A percentile compares a stretch with the other conserved stretches of the same genome.
phyloP scores from a whole-genome alignment of 208 protist species.

The Crithidia sp. region DNA sequence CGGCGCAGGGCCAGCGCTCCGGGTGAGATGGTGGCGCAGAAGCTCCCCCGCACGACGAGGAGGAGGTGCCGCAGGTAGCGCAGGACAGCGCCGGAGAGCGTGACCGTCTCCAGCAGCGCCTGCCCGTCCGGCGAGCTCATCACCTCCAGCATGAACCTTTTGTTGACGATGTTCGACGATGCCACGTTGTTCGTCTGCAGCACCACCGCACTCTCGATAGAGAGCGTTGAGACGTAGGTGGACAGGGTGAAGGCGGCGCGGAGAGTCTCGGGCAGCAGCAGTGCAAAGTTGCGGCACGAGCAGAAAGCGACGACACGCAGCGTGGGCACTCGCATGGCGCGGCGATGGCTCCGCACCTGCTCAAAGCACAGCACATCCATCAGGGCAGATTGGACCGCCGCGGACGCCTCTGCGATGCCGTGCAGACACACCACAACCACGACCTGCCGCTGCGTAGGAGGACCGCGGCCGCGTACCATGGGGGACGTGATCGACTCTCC shows the following conservation, averaged over 20 bases:
- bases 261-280: conserved; percentile 66
- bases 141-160: conserved; percentile 75
- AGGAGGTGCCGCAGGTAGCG: conserved; percentile 86
- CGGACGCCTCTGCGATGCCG: conserved; percentile 58
- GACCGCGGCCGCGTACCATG: conserved; percentile 1
- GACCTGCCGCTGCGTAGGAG: conserved; percentile 35
- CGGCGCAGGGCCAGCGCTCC: conserved; percentile 47
- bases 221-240: conserved; percentile 73
- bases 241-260: conserved; percentile 83
- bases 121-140: conserved; percentile 53
- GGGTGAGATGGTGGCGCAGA: conserved; percentile 27
- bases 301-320: conserved; percentile 88
- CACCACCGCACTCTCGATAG: conserved; percentile 84
- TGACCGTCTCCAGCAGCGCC: conserved; percentile 69
- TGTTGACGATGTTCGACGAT: conserved; percentile 80
- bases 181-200: conserved; percentile 63
- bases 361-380: conserved; percentile 80
- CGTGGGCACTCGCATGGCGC: conserved; percentile 35
- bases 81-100: conserved; percentile 50
- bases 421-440: conserved; percentile 77
- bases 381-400: conserved; percentile 65
- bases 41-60: conserved; percentile 69
- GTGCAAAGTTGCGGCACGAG: conserved; percentile 48
- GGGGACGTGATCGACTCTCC: not conserved
- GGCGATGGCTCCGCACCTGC: conserved; percentile 34